Conservation (phyloP, 495 filamentous ascomycete genomes). For the Astrothelium subdiscretum region DNA sequence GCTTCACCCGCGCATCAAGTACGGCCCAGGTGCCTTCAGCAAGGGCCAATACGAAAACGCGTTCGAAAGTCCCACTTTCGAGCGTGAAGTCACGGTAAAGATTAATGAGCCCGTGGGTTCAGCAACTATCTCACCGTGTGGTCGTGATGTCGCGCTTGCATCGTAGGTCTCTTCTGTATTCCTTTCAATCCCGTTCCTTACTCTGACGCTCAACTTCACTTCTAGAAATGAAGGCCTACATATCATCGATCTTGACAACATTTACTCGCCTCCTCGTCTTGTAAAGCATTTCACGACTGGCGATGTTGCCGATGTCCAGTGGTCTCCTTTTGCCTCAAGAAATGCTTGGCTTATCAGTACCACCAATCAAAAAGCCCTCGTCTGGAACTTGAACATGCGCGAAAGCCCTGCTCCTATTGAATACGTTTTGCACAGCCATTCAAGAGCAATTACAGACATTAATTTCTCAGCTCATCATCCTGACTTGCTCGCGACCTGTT, state of each 20-base stretch:
- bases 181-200: slow-evolving; percentile 12
- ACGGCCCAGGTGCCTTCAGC: background rate
- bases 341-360: slow-evolving; percentile 92
- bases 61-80: slow-evolving; percentile 78
- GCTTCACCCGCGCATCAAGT: background rate
- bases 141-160: slow-evolving; percentile 82
- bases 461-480: slow-evolving; percentile 93
- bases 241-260: slow-evolving; percentile 88
- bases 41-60: slow-evolving; percentile 26
- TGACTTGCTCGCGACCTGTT: slow-evolving; percentile 79
- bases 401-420: slow-evolving; percentile 68
- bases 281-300: slow-evolving; percentile 81
- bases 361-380: slow-evolving; percentile 85
- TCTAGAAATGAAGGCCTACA: slow-evolving; percentile 65
- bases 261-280: slow-evolving; percentile 76
- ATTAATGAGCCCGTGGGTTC: slow-evolving; percentile 67
- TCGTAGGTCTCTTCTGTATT: slow-evolving; percentile 43
- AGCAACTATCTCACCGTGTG: slow-evolving; percentile 83
- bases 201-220: background rate
- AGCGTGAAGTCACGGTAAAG: slow-evolving; percentile 69
- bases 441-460: slow-evolving; percentile 86
- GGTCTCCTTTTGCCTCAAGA: slow-evolving; percentile 83
- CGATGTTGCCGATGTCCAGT: slow-evolving; percentile 97
- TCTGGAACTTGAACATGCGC: slow-evolving; percentile 81
- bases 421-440: slow-evolving; percentile 81